These are phyloP conservation scores for Fusarium buxicola DNA, from an alignment of 2,329 filamentous ascomycete species.

Conservation along the genomic window DNA sequence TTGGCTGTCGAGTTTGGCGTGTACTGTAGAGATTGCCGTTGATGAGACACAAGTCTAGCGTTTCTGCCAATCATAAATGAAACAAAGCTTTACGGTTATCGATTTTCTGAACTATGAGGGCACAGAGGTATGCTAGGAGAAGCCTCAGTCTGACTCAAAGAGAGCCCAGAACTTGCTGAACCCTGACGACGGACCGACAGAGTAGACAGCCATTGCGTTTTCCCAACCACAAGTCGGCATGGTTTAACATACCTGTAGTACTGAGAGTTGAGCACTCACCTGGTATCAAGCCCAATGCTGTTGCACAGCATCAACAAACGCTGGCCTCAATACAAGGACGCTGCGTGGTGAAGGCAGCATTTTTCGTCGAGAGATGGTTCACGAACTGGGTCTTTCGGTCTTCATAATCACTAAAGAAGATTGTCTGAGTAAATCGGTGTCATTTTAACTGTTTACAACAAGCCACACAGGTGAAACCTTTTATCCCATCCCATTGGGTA, in stretches of 20 bases:
- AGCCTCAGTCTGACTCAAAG: too few species aligned
- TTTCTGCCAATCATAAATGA: not conserved
- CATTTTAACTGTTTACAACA: not conserved
- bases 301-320: not conserved
- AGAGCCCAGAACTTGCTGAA: too few species aligned
- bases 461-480: not conserved
- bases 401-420: not conserved
- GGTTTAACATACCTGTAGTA: too few species aligned
- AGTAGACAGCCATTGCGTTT: too few species aligned
- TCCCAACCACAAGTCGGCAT: too few species aligned
- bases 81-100: not conserved
- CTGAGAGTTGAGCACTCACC: too few species aligned
- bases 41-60: not conserved
- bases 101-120: too few species aligned
- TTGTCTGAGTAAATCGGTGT: not conserved
- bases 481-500: not conserved
- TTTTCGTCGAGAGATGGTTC: not conserved
- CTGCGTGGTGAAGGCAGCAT: not conserved
- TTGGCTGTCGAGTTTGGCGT: constrained; percentile 3
- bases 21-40: not conserved
- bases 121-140: too few species aligned
- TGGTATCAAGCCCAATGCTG: not conserved
- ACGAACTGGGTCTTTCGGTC: not conserved
- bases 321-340: not conserved
- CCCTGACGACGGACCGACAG: too few species aligned